These are phyloP conservation scores for Closterium sp. DNA, from an alignment of 139 green algal species.

Conservation along the genomic window DNA sequence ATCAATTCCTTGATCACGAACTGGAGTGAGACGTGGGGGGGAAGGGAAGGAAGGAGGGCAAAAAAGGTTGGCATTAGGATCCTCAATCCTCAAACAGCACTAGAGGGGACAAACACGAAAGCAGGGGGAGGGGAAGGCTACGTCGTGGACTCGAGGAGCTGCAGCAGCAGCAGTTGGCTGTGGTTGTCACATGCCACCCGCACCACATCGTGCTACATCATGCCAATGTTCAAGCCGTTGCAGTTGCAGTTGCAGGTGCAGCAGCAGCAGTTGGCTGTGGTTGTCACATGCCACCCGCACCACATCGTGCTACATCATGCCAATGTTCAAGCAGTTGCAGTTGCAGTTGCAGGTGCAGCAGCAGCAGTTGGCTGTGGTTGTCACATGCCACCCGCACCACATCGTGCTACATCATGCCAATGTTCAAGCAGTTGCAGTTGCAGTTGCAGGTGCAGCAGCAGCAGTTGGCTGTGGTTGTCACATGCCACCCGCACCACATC, in stretches of 20 bases:
- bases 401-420: neutral
- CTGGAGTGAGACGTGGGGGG: neutral
- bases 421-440: neutral
- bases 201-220: too few relatives aligned
- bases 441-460: too few relatives aligned
- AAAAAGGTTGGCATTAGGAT: too few relatives aligned
- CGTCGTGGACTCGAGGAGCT: too few relatives aligned
- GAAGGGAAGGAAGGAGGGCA: too few relatives aligned
- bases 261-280: conserved; percentile 23
- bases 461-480: conserved; percentile 48
- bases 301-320: conserved; percentile 9
- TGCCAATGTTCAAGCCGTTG: neutral
- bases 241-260: too few relatives aligned
- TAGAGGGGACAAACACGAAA: too few relatives aligned
- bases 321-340: neutral
- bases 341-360: too few relatives aligned
- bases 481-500: conserved; percentile 34
- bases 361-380: conserved; percentile 40
- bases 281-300: conserved; percentile 44
- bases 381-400: conserved; percentile 40
- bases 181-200: too few relatives aligned
- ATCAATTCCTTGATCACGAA: neutral
- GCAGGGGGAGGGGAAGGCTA: too few relatives aligned
- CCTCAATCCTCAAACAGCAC: too few relatives aligned
- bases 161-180: conserved; percentile 6